Evolutionary conservation across 2,329 filamentous ascomycete species (phyloP).

Genomic region (Phaeoacremonium minimum): DNA sequence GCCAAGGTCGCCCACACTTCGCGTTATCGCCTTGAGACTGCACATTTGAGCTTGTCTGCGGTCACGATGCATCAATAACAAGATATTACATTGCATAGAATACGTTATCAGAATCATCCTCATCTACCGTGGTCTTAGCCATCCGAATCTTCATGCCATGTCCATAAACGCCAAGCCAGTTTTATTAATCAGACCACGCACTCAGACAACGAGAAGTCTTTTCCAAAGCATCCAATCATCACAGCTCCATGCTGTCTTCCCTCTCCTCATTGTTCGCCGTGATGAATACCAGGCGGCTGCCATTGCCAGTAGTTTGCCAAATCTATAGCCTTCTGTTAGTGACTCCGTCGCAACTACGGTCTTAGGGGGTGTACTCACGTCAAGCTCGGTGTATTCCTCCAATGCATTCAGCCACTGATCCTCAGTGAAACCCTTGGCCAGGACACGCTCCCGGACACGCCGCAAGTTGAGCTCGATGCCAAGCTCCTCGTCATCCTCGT

Average conservation of each 20-base stretch:
- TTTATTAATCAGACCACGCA: too few relatives aligned
- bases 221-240: too few relatives aligned
- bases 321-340: conserved; percentile 46
- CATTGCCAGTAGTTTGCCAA: conserved; percentile 73
- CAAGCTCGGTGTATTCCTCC: conserved; percentile 81
- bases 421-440: conserved; percentile 94
- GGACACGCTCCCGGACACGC: conserved; percentile 83
- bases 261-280: conserved; percentile 50
- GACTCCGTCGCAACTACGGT: too few relatives aligned
- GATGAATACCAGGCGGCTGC: conserved; percentile 68
- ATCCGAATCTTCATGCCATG: too few relatives aligned
- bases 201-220: not conserved
- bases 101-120: too few relatives aligned
- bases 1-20: too few relatives aligned
- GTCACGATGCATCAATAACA: too few relatives aligned
- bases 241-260: conserved; percentile 28
- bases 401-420: conserved; percentile 85
- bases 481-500: conserved; percentile 47
- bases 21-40: too few relatives aligned
- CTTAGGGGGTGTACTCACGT: conserved; percentile 66
- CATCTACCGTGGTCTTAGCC: too few relatives aligned
- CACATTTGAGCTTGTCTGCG: too few relatives aligned
- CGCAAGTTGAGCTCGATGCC: conserved; percentile 75
- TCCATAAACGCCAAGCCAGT: too few relatives aligned
- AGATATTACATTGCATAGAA: too few relatives aligned